A percentile compares a stretch with the other conserved stretches of the same genome.
These are phyloP conservation scores for Neurospora crassa DNA, from an alignment of 2,329 filamentous ascomycete genomes.

Conservation along the genomic window DNA sequence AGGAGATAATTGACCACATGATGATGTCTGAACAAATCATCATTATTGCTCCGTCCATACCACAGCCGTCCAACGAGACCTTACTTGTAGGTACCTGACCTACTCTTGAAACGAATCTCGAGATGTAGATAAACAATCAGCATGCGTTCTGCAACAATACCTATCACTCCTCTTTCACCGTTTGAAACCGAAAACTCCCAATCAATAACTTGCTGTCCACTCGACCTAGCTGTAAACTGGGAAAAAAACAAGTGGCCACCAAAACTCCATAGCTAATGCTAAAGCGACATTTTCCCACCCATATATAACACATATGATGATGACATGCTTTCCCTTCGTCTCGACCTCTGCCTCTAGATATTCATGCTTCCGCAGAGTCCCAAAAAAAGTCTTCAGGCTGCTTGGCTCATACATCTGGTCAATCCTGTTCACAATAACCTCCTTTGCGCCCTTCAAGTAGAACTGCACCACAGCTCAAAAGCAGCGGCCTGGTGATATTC, in stretches of 20 bases:
- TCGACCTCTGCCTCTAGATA: neutral
- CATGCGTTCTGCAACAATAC: neutral
- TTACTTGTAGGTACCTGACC: neutral
- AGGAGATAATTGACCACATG: too few relatives aligned
- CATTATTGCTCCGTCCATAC: neutral
- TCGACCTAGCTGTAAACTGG: neutral
- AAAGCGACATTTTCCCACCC: neutral
- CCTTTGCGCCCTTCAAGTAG: neutral
- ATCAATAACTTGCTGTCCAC: neutral
- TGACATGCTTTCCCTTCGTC: neutral
- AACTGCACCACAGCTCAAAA: neutral
- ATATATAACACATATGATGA: neutral
- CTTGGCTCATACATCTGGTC: neutral
- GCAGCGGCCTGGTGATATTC: neutral
- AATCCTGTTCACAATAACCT: neutral
- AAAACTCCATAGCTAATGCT: neutral
- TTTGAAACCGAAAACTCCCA: neutral
- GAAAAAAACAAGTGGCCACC: neutral
- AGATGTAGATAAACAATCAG: neutral
- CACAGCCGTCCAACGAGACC: neutral
- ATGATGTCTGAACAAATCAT: too few relatives aligned
- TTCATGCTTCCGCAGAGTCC: neutral
- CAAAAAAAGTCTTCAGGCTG: neutral
- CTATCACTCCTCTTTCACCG: neutral
- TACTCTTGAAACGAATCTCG: neutral